These are phyloP conservation scores for Parastagonospora nodorum DNA, from an alignment of 2,329 filamentous ascomycete species.

Conservation along the genomic window DNA sequence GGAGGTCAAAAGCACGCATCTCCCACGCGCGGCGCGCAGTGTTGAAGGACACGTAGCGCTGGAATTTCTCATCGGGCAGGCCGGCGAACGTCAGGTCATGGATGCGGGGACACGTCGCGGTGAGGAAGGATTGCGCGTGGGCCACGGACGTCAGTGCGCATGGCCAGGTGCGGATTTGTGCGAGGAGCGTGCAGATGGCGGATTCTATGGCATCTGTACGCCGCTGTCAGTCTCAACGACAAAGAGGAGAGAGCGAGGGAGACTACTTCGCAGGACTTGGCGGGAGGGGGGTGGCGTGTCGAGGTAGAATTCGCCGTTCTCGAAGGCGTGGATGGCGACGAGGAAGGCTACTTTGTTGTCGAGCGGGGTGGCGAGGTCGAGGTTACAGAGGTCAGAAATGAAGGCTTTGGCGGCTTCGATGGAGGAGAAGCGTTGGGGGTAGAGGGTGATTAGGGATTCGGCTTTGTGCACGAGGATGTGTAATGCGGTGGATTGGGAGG, in stretches of 20 bases:
- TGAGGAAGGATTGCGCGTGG: not conserved
- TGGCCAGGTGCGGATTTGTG: too few relatives aligned
- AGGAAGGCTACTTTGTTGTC: conserved; percentile 9
- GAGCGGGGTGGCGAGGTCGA: not conserved
- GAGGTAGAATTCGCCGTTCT: conserved; percentile 12
- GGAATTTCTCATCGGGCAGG: not conserved
- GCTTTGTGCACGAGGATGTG: not conserved
- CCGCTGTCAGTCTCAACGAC: too few relatives aligned
- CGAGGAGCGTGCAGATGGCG: too few relatives aligned
- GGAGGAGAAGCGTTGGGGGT: not conserved
- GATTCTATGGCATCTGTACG: too few relatives aligned
- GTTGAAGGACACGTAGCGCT: not conserved
- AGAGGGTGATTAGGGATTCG: not conserved
- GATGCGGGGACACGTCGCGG: not conserved
- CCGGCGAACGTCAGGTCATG: not conserved
- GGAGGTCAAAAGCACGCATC: not conserved
- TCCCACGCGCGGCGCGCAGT: not conserved
- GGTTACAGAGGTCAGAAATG: not conserved
- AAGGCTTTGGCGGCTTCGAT: not conserved
- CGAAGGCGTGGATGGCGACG: conserved; percentile 11
- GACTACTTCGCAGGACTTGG: too few relatives aligned
- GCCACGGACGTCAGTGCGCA: too few relatives aligned
- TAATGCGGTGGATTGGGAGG: not conserved
- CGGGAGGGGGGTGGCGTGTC: not conserved
- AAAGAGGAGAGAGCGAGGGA: too few relatives aligned